Conservation (phyloP, 768 basidiomycete genomes). For the Agaricus subrufescens region DNA sequence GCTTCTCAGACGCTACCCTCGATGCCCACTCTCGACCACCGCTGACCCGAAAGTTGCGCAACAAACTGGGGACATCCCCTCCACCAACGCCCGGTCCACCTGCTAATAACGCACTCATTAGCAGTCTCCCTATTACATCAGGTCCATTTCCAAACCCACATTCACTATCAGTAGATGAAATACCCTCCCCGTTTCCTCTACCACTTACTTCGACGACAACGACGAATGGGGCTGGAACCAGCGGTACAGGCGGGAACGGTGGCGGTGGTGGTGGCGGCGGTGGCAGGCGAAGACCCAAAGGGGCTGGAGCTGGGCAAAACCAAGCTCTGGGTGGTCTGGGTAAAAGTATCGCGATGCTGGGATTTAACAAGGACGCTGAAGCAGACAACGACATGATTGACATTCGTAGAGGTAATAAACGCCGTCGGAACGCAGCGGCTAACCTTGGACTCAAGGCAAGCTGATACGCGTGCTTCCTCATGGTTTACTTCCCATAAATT, state of each 20-base stretch:
- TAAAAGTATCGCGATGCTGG: slow-evolving; percentile 61
- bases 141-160: slow-evolving; percentile 77
- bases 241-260: slow-evolving; percentile 17
- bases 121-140: slow-evolving; percentile 55
- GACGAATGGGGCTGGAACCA: slow-evolving; percentile 14
- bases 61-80: slow-evolving; percentile 74
- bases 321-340: slow-evolving; percentile 66
- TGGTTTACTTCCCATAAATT: too few species aligned
- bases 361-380: slow-evolving; percentile 59
- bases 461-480: not conserved
- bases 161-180: slow-evolving; percentile 80
- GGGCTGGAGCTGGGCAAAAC: slow-evolving; percentile 49
- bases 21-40: slow-evolving; percentile 77
- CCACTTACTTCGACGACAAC: slow-evolving; percentile 19
- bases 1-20: slow-evolving; percentile 54
- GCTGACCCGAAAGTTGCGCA: slow-evolving; percentile 80
- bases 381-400: slow-evolving; percentile 51
- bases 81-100: slow-evolving; percentile 66
- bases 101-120: slow-evolving; percentile 27
- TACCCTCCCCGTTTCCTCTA: slow-evolving; percentile 62
- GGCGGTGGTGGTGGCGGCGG: slow-evolving; percentile 20
- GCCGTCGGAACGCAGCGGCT: slow-evolving; percentile 25
- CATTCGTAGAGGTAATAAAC: slow-evolving; percentile 61
- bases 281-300: slow-evolving; percentile 48
- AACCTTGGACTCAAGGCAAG: slow-evolving; percentile 1